A percentile compares a stretch with the other conserved stretches of the same genome.
These are phyloP conservation scores for Didymella pomorum DNA, from an alignment of 2,329 filamentous ascomycete species.

Conservation along the genomic window DNA sequence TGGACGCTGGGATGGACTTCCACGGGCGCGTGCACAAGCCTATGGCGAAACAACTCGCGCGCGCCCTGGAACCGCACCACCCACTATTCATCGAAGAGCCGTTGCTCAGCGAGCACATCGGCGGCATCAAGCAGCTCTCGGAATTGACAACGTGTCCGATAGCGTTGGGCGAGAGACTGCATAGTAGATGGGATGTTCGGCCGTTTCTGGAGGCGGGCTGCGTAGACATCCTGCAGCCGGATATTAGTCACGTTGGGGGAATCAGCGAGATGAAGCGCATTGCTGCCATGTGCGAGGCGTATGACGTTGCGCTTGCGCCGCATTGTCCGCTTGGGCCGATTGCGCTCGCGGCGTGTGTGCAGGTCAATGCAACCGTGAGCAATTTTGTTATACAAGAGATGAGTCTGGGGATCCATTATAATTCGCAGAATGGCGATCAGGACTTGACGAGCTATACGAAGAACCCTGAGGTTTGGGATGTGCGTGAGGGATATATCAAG, in stretches of 20 bases:
- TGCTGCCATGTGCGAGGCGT: constrained; percentile 74
- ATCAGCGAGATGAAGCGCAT: constrained; percentile 76
- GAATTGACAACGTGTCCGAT: constrained; percentile 69
- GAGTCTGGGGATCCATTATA: constrained; percentile 82
- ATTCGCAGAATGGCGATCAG: constrained; percentile 51
- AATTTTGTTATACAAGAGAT: constrained; percentile 80
- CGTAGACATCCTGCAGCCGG: constrained; percentile 77
- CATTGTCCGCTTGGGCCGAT: constrained; percentile 79
- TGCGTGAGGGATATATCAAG: constrained; percentile 71
- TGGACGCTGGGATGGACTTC: constrained; percentile 79
- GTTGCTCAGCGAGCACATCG: constrained; percentile 72
- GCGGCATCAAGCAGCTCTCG: constrained; percentile 69
- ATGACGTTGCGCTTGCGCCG: constrained; percentile 76
- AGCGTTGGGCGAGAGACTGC: constrained; percentile 75
- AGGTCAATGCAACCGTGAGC: constrained; percentile 67
- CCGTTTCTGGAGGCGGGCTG: constrained; percentile 72
- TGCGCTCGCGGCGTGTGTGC: constrained; percentile 74
- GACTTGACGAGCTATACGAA: constrained; percentile 67
- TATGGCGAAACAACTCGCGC: constrained; percentile 81
- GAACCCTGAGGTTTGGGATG: constrained; percentile 70
- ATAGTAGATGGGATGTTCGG: constrained; percentile 76
- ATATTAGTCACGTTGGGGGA: constrained; percentile 75
- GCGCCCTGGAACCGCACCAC: constrained; percentile 69
- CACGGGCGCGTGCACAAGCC: constrained; percentile 79
- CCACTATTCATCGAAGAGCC: constrained; percentile 82